phyloP scores from a whole-genome alignment of 345 rosid genomes.

The Boechera retrofracta region DNA sequence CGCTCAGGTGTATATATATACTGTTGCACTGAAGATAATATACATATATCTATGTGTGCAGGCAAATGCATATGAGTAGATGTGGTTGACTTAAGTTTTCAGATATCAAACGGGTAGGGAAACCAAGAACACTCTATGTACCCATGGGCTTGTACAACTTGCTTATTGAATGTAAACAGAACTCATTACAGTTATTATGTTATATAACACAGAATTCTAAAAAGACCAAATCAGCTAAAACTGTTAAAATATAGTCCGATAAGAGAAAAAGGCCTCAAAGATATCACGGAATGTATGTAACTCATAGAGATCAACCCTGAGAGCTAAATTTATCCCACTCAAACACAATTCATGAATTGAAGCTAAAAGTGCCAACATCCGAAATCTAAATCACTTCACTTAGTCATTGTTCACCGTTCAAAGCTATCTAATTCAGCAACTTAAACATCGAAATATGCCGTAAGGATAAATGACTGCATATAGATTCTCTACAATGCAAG shows the following conservation, averaged over 20 bases:
- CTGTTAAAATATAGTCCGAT: neutral
- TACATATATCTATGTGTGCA: conserved; percentile 18
- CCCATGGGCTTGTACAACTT: conserved; percentile 38
- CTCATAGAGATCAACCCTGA: neutral
- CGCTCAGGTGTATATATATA: conserved; percentile 34
- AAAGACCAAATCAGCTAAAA: neutral
- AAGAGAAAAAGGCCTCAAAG: neutral
- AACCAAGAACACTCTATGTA: conserved; percentile 26
- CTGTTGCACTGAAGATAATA: conserved; percentile 29
- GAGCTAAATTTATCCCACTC: too few relatives aligned
- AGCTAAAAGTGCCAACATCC: neutral
- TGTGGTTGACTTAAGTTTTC: conserved; percentile 32
- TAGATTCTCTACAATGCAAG: neutral
- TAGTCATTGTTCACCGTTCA: neutral
- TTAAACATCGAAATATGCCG: neutral
- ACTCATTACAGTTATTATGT: neutral
- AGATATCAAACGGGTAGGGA: conserved; percentile 20
- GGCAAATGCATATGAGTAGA: conserved; percentile 26
- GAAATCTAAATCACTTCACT: conserved; percentile 9
- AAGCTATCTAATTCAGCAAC: neutral
- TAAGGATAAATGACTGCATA: neutral
- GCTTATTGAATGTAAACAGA: conserved; percentile 28
- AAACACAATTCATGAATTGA: conserved; percentile 1
- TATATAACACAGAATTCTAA: neutral
- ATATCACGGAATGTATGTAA: neutral